Evolutionary conservation across 1,284 basidiomycete species (phyloP), one percentile per base, ranked within the genome.

Genomic region (Marasmius oreades): DNA sequence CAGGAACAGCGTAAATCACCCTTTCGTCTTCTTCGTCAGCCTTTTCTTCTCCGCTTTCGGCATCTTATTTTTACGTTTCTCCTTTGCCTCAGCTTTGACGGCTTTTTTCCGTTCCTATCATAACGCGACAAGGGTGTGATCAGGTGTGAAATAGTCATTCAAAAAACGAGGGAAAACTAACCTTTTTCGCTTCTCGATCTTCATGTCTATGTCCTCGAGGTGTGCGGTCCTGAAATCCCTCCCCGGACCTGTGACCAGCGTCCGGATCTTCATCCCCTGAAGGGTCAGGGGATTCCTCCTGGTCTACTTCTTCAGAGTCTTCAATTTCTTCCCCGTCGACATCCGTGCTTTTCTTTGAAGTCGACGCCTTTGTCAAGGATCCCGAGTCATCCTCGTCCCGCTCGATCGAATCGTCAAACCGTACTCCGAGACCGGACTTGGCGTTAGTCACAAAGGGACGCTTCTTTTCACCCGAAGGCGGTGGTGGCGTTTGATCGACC

Each of bases 31-130:
- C 73, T 93, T 96, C 62, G 97, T 80, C 62, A 83, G 81, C 51
- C 85, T 81, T 73, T 92, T 91, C 77, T 98, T 98, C 73, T 95
- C 93, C 39, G 87, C 83, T 71, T 98, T 98, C 53, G 93, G 91
- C 79, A 98, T 93, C 76, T 98, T 98, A 62, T 84, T 78, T 71
- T 94, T 92, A 59, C 95, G 81, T 71, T 85, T 92, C 74, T 97
- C 94, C 64, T 89, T 82, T 53, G 88, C 86, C 69, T 92, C 91
- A 61, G 88, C 90, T 69, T 97, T 98, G 31, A 82, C 83, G 11
- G 88, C 86, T 68, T 92, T 90, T 72, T 97, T 95, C 10, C 95
- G 85, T 70, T 94, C 92, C 92, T 95, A 14, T 20, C n/a, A 33
- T 22, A 59, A 24, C 53, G 31, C 59, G 52, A 26, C 23, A 44